phyloP scores from a whole-genome alignment of 371 early-diverging fungal genomes.

The Syncephalastrum racemosum region DNA sequence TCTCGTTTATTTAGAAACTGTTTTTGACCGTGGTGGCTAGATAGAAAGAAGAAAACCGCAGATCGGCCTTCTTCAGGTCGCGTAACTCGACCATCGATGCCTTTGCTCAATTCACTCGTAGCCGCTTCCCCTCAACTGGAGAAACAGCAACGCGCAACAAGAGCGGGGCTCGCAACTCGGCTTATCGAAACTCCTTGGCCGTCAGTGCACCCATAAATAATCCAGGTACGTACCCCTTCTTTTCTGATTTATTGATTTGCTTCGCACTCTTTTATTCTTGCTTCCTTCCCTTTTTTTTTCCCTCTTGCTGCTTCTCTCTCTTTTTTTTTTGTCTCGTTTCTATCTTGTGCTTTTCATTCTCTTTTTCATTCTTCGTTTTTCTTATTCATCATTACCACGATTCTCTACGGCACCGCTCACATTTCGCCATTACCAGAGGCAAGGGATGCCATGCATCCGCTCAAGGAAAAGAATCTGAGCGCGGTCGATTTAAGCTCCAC shows the following conservation, averaged over 20 bases:
- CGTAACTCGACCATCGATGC: too few relatives aligned
- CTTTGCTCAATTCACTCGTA: too few relatives aligned
- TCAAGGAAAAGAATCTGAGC: constrained; percentile 1
- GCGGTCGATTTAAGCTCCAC: not conserved
- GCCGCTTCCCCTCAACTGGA: too few relatives aligned
- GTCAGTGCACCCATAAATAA: constrained; percentile 22
- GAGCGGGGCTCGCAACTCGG: constrained; percentile 2
- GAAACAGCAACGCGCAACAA: too few relatives aligned
- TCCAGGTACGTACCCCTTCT: constrained; percentile 9
- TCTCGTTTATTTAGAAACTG: too few relatives aligned
- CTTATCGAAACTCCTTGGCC: constrained; percentile 18
- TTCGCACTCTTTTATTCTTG: not conserved
- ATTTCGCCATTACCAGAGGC: too few relatives aligned
- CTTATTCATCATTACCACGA: constrained; percentile 10
- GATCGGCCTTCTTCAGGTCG: too few relatives aligned
- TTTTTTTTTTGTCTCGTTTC: not conserved
- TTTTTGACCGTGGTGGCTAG: too few relatives aligned
- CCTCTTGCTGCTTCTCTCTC: constrained; percentile 10
- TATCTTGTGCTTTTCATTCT: not conserved
- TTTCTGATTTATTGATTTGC: not conserved
- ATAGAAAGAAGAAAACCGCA: too few relatives aligned
- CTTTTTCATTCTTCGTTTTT: not conserved
- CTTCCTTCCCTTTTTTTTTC: not conserved
- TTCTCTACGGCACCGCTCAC: too few relatives aligned
- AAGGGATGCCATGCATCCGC: constrained; percentile 3